These are phyloP conservation scores for Podila verticillata DNA, from an alignment of 192 early-diverging fungal species.

Conservation along the genomic window DNA sequence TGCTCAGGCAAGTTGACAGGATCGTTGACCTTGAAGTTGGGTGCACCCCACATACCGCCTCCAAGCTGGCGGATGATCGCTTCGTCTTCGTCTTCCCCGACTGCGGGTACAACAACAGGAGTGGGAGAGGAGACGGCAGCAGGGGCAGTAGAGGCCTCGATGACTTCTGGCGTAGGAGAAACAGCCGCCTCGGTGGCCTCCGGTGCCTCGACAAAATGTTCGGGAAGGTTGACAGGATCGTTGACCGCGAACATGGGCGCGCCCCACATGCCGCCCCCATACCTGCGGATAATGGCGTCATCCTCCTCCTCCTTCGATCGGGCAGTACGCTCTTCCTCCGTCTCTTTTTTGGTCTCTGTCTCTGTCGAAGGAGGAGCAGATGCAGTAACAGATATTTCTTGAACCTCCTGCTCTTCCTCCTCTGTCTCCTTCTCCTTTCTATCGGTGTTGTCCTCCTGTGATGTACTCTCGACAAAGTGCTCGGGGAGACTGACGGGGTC, in stretches of 20 bases:
- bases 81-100: constrained; percentile 39
- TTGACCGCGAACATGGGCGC: constrained; percentile 30
- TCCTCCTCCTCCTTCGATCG: constrained; percentile 30
- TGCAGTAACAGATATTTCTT: not conserved
- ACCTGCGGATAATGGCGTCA: constrained; percentile 28
- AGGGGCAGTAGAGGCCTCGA: not conserved
- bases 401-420: too few species aligned
- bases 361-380: not conserved
- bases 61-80: constrained; percentile 28
- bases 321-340: too few species aligned
- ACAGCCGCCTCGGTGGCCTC: not conserved
- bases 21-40: constrained; percentile 39
- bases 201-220: constrained; percentile 21
- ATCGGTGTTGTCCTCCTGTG: not conserved
- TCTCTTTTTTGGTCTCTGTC: too few species aligned
- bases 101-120: not conserved
- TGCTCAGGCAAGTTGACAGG: constrained; percentile 14
- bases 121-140: not conserved
- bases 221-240: constrained; percentile 23
- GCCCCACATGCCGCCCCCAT: constrained; percentile 35
- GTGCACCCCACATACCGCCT: constrained; percentile 35
- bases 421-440: not conserved
- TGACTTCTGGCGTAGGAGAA: not conserved
- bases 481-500: constrained; percentile 6
- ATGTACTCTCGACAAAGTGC: constrained; percentile 4